Evolutionary conservation across 176 grass and related monocot species (phyloP).

Genomic region (Bromus sterilis): DNA sequence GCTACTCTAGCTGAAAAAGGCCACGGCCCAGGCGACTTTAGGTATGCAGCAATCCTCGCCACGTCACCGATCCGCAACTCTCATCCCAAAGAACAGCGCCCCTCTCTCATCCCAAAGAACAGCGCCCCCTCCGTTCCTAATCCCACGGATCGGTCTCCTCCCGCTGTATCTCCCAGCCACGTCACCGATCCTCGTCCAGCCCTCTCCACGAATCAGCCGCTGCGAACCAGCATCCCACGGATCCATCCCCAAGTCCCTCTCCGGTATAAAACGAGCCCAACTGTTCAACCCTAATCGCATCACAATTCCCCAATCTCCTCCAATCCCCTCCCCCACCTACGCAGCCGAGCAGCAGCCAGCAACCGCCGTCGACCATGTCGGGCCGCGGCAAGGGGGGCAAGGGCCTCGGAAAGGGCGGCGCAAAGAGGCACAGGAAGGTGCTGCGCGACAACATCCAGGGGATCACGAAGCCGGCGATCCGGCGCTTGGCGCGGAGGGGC

Average conservation of each 20-base stretch:
- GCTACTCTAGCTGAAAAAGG: neutral
- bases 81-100: neutral
- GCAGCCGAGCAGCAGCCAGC: neutral
- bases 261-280: neutral
- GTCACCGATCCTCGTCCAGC: constrained; percentile 26
- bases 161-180: neutral
- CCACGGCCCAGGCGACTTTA: neutral
- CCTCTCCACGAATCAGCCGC: neutral
- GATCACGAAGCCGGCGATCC: constrained; percentile 91
- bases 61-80: neutral
- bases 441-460: constrained; percentile 84
- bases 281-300: neutral
- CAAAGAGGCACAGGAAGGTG: constrained; percentile 74
- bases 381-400: constrained; percentile 81
- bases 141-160: neutral
- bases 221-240: neutral
- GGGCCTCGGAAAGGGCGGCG: constrained; percentile 69
- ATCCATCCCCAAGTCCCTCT: neutral
- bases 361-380: constrained; percentile 28
- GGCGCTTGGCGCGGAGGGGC: constrained; percentile 52
- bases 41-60: neutral
- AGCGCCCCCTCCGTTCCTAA: neutral
- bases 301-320: neutral
- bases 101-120: neutral
- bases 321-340: neutral